Evolutionary conservation across 2,329 filamentous ascomycete genomes (phyloP), one percentile per base, ranked within the genome.

Genomic region (Colletotrichum tanaceti): DNA sequence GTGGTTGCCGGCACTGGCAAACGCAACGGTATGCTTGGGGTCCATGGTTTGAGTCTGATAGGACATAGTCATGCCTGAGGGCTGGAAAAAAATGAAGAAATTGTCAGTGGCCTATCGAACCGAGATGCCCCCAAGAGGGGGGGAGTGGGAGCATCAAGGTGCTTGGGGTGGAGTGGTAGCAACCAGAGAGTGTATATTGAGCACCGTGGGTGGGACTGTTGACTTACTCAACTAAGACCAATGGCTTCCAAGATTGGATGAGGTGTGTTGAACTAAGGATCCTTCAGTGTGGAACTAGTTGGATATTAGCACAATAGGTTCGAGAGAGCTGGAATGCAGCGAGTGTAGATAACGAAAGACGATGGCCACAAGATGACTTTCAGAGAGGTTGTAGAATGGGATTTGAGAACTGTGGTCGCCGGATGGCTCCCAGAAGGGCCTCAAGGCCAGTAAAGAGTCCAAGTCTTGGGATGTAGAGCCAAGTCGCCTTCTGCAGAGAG

Each of bases 1-100:
- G 16, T 58, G 65, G 55, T 18, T 49, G 28, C 54, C 65, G n/a
- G 55, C 47, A 49, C 64, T 58, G 13, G 49, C 35, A 55, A 69
- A 72, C 6, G 76, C 73, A 70, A 77, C 73, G 54, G 72, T 75
- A 61, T 71, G 74, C 68, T 74, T 74, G 71, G 74, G 71, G 69
- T 82, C 81, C 80, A 82, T 82, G 65, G 73, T 68, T 70, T 76
- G 74, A 75, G 74, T 73, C 74, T 76, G 75, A 73, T 80, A 80
- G 77, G 75, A 75, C 73, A 77, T 76, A 73, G 68, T 66, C 67
- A 60, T 74, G 55, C 62, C 58, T 44, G 50, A 53, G 14, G 14
- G 50, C 59, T 57, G 47, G 50, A 44, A 44, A 14, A 14, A 49
- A 18, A 5, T 9, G 18, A 49, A 14, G 4, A 6, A 11, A 5